Evolutionary conservation across 192 early-diverging fungal species (phyloP).

Genomic region (Gaertneriomyces sp.): DNA sequence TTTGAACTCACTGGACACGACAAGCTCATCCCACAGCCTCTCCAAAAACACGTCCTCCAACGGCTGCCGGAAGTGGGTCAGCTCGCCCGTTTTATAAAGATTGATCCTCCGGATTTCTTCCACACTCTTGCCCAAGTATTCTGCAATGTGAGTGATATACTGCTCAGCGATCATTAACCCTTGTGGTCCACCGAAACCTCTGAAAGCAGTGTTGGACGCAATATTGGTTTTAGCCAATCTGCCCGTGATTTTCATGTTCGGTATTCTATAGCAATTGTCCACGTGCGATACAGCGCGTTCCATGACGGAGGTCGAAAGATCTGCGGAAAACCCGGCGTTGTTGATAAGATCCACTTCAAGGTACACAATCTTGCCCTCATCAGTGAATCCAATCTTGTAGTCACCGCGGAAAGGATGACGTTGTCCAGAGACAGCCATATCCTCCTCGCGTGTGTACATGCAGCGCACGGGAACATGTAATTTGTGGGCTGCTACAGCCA

Average conservation of each 20-base stretch:
- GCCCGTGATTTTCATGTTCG: slow-evolving; percentile 63
- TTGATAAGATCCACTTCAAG: slow-evolving; percentile 46
- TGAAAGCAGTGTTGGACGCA: slow-evolving; percentile 81
- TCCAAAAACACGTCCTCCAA: slow-evolving; percentile 72
- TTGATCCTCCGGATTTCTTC: slow-evolving; percentile 61
- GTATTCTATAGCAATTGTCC: slow-evolving; percentile 79
- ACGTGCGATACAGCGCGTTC: slow-evolving; percentile 70
- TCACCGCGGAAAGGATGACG: slow-evolving; percentile 77
- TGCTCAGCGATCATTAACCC: slow-evolving; percentile 78
- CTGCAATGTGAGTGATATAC: slow-evolving; percentile 75
- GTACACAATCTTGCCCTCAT: slow-evolving; percentile 62
- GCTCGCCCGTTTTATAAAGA: slow-evolving; percentile 65
- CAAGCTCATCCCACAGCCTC: slow-evolving; percentile 65
- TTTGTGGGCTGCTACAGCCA: slow-evolving; percentile 70
- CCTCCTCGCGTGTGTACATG: slow-evolving; percentile 80
- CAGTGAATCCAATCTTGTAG: slow-evolving; percentile 72
- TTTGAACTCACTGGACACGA: slow-evolving; percentile 47
- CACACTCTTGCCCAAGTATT: slow-evolving; percentile 57
- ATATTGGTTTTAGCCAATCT: slow-evolving; percentile 77
- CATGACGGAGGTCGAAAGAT: slow-evolving; percentile 53
- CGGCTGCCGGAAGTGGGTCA: slow-evolving; percentile 67
- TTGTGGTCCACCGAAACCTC: slow-evolving; percentile 84
- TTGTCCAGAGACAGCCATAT: slow-evolving; percentile 60
- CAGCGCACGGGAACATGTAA: slow-evolving; percentile 64
- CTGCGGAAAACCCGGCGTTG: slow-evolving; percentile 44